A percentile compares a stretch with the other conserved stretches of the same genome.
Evolutionary conservation across 2,329 filamentous ascomycete species (phyloP).

Genomic region (Fusarium vanettenii): DNA sequence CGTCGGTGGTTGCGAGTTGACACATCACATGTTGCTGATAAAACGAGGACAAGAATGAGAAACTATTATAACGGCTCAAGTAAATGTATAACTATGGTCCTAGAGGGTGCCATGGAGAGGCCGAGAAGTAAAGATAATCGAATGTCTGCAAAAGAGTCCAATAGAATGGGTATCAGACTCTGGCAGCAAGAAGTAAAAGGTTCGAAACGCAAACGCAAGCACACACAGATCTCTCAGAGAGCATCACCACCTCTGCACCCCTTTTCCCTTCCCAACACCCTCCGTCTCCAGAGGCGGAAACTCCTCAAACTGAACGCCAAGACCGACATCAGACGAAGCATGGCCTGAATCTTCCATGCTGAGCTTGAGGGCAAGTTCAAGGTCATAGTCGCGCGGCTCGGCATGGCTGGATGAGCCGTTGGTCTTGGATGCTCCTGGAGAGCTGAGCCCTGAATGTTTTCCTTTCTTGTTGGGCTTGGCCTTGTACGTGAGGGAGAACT

Average conservation of each 20-base stretch:
- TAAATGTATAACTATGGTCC: not conserved
- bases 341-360: constrained; percentile 67
- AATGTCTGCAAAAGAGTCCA: not conserved
- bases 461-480: constrained; percentile 53
- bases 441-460: constrained; percentile 50
- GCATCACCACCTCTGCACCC: constrained; percentile 44
- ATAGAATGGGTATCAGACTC: not conserved
- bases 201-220: constrained; percentile 3
- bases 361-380: constrained; percentile 69
- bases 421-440: constrained; percentile 51
- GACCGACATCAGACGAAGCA: constrained; percentile 14
- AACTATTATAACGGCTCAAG: not conserved
- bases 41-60: not conserved
- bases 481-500: constrained; percentile 63
- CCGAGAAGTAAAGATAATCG: not conserved
- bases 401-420: constrained; percentile 29
- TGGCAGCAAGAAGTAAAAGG: not conserved
- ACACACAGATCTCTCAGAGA: not conserved
- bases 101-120: not conserved
- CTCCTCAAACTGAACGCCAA: constrained; percentile 46
- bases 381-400: constrained; percentile 61
- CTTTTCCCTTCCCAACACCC: constrained; percentile 59
- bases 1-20: not conserved
- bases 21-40: not conserved
- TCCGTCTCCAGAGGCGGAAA: constrained; percentile 55